These are phyloP conservation scores for Glutinoglossum americanum DNA, from an alignment of 495 filamentous ascomycete species.

Conservation along the genomic window DNA sequence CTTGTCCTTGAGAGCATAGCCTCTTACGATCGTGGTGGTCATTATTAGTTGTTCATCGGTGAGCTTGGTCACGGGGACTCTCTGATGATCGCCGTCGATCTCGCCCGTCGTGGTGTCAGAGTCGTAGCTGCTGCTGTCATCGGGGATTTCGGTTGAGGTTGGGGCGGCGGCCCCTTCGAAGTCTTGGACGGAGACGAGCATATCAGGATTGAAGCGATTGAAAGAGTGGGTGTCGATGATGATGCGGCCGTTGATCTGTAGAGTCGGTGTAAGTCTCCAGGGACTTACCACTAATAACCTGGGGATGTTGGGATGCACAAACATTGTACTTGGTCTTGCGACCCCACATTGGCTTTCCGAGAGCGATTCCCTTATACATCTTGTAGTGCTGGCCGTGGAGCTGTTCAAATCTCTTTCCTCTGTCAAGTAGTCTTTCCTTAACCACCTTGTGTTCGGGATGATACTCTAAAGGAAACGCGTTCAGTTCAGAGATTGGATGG, in stretches of 20 bases:
- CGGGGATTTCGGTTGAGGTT: background rate
- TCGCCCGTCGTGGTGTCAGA: background rate
- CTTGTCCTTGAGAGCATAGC: slow-evolving; percentile 25
- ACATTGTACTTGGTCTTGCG: slow-evolving; percentile 38
- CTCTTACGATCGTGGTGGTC: slow-evolving; percentile 38
- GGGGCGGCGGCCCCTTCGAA: background rate
- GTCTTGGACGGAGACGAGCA: background rate
- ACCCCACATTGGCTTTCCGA: background rate
- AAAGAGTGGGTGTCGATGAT: background rate
- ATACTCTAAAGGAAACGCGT: slow-evolving; percentile 61
- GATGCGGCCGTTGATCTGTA: background rate
- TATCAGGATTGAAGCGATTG: background rate
- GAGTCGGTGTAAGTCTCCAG: background rate
- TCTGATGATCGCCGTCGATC: background rate
- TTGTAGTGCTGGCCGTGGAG: slow-evolving; percentile 27
- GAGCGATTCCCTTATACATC: background rate
- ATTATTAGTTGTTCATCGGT: slow-evolving; percentile 64
- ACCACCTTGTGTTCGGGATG: slow-evolving; percentile 51
- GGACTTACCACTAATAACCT: background rate
- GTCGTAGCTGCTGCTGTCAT: background rate
- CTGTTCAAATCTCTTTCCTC: slow-evolving; percentile 71
- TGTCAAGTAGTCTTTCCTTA: slow-evolving; percentile 46
- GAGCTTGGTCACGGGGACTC: background rate
- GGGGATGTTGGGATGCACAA: slow-evolving; percentile 47
- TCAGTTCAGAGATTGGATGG: slow-evolving; percentile 56